phyloP scores from a whole-genome alignment of 2,329 filamentous ascomycete genomes.

The Fonsecaea multimorphosa region DNA sequence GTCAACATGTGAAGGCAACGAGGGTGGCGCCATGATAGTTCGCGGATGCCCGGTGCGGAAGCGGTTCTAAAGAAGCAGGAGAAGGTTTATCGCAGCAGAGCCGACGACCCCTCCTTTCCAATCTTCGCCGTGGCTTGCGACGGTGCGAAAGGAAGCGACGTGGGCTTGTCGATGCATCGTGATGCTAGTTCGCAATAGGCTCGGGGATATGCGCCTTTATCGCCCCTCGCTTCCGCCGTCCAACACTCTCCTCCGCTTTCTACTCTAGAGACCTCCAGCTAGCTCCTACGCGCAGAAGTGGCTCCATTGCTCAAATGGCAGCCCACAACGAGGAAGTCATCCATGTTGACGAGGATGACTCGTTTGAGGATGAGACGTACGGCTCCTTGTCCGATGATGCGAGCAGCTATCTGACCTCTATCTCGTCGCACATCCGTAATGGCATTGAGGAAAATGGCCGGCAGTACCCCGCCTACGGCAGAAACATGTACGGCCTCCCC shows the following conservation, averaged over 20 bases:
- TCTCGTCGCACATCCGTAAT: constrained; percentile 17
- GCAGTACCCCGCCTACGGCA: constrained; percentile 21
- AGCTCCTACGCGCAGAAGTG: not conserved
- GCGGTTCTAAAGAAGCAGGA: not conserved
- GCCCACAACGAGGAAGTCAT: not conserved
- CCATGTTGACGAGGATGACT: not conserved
- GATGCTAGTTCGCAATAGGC: not conserved
- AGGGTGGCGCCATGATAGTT: not conserved
- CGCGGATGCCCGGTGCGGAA: not conserved
- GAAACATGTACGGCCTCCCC: constrained; percentile 26
- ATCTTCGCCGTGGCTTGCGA: not conserved
- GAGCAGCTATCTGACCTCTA: constrained; percentile 22
- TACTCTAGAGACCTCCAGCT: not conserved
- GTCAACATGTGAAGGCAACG: constrained; percentile 5
- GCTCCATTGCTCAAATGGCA: not conserved
- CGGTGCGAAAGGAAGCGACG: not conserved
- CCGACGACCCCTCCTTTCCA: not conserved
- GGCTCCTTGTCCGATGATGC: not conserved
- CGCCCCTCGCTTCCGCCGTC: not conserved
- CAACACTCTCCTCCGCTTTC: not conserved
- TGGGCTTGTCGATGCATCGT: not conserved
- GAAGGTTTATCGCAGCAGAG: not conserved
- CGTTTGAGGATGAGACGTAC: not conserved
- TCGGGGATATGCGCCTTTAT: not conserved
- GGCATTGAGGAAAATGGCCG: constrained; percentile 24